Percentiles rank a stretch among this genome's conserved stretches.
phyloP scores from a whole-genome alignment of 108 stramenopile species.

The Seminavis robusta region DNA sequence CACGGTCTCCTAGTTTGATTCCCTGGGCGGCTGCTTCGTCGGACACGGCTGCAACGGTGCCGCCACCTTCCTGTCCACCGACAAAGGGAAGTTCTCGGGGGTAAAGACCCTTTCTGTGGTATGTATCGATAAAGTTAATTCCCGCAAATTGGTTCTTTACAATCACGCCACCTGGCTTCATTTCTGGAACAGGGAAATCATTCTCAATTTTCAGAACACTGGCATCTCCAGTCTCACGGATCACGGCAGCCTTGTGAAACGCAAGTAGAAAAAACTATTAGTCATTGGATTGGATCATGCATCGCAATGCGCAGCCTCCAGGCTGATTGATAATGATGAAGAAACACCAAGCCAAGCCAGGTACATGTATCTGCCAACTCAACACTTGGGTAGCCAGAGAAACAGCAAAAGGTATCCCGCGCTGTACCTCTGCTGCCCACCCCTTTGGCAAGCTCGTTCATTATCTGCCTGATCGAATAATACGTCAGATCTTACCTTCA shows the following conservation, averaged over 20 bases:
- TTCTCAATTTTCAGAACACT: slow-evolving; percentile 44
- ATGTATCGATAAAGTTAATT: slow-evolving; percentile 87
- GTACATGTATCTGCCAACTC: too few relatives aligned
- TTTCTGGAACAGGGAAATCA: slow-evolving; percentile 49
- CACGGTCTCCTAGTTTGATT: slow-evolving; percentile 62
- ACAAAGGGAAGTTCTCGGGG: slow-evolving; percentile 67
- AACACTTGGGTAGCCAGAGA: slow-evolving; percentile 30
- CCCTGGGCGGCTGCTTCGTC: slow-evolving; percentile 48
- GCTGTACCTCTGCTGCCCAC: slow-evolving; percentile 11
- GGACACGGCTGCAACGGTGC: slow-evolving; percentile 54
- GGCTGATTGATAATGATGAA: background rate
- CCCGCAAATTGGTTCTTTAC: slow-evolving; percentile 74
- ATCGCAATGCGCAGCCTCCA: background rate
- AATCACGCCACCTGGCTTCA: slow-evolving; percentile 51
- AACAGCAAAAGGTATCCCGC: slow-evolving; percentile 27
- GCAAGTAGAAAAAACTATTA: background rate
- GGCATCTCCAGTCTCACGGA: slow-evolving; percentile 62
- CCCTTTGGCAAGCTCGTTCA: slow-evolving; percentile 19
- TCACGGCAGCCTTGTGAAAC: slow-evolving; percentile 55
- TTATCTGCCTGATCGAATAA: background rate
- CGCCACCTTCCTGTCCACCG: slow-evolving; percentile 82
- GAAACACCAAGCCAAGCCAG: slow-evolving; percentile 3
- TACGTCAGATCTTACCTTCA: slow-evolving; percentile 35
- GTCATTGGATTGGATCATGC: background rate
- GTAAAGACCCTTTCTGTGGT: slow-evolving; percentile 77